Evolutionary conservation across 1,139 yeast genomes (phyloP), one percentile per base, ranked within the genome.

Genomic region (Candida sanyaensis): DNA sequence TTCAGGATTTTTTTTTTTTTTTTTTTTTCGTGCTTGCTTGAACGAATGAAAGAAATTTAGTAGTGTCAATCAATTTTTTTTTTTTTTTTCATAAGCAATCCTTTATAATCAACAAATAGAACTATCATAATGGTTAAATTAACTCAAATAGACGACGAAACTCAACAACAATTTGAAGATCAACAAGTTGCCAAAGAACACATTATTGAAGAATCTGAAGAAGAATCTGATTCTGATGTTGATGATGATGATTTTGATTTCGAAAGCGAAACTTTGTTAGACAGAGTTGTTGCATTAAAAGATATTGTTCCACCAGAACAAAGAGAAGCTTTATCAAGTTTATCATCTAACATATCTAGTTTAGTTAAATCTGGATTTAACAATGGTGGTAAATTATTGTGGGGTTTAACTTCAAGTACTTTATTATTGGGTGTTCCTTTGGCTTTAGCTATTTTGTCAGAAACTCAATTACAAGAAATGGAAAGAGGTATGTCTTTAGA

Each of bases 391-490:
- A 79, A 80, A 59, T 74, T 88, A 43, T 77, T 92, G 55, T 95
- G 98, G 98, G 78, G 86, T 51, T 60, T 90, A 53, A 85, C 97
- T 32, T 86, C 98, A 17, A 82, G 95, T 46, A 84, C 90, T 37
- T 74, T 95, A 61, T 80, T 93, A 56, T 77, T 93, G 62, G 98
- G 97, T 64, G 96, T 91, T 48, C 99, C 99, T 54, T 78, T 90
- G 59, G 86, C 97, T 6, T 77, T 93, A 63, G 88, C 97, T 46
- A 88, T 92, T 58, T 79, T 92, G 62, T 84, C 92, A 53, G 99
- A 92, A 75, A 93, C 91, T 63, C 97, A 92, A 74, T 80, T 92
- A 65, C 84, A 85, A 66, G 97, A 92, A 73, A 82, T 90, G 87
- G 97, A 92, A 75, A 89, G 88, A 76, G 96, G 90, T 65, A 85